Percentiles rank a stretch among this genome's conserved stretches.
Evolutionary conservation across 495 filamentous ascomycete genomes (phyloP).

Genomic region (Podospora appendiculata): DNA sequence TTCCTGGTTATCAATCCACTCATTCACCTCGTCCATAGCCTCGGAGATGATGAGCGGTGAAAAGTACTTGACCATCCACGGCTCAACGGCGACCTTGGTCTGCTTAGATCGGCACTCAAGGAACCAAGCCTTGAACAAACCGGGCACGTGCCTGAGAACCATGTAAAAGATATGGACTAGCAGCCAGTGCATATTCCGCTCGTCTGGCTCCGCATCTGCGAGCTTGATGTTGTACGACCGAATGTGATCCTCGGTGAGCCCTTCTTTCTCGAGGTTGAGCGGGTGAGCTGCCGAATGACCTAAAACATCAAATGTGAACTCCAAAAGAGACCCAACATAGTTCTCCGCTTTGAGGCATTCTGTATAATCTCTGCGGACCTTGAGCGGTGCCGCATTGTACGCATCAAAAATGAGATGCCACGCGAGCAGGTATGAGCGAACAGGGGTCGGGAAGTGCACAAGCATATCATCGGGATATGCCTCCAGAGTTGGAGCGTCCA

Average conservation of each 20-base stretch:
- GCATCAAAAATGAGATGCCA: slow-evolving; percentile 91
- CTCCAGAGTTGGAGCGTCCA: slow-evolving; percentile 40
- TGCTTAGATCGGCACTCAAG: slow-evolving; percentile 66
- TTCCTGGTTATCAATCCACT: slow-evolving; percentile 59
- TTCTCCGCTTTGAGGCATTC: slow-evolving; percentile 66
- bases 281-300: slow-evolving; percentile 61
- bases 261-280: slow-evolving; percentile 42
- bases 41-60: slow-evolving; percentile 73
- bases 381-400: slow-evolving; percentile 69
- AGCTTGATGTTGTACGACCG: slow-evolving; percentile 53
- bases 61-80: slow-evolving; percentile 78
- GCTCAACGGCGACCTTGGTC: slow-evolving; percentile 64
- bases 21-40: slow-evolving; percentile 58
- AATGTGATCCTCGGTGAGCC: slow-evolving; percentile 53
- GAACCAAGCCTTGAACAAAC: slow-evolving; percentile 82
- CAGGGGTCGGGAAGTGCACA: slow-evolving; percentile 42
- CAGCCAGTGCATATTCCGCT: slow-evolving; percentile 71
- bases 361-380: slow-evolving; percentile 71
- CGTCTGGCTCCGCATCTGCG: slow-evolving; percentile 46
- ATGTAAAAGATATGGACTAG: slow-evolving; percentile 82
- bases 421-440: slow-evolving; percentile 76
- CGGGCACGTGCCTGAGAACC: slow-evolving; percentile 63
- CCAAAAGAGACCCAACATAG: slow-evolving; percentile 59
- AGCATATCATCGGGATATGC: slow-evolving; percentile 36
- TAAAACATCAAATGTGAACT: slow-evolving; percentile 76